Base-by-base conservation (phyloP, 2,329 filamentous ascomycete genomes). In the Ophiostoma sp. region DNA sequence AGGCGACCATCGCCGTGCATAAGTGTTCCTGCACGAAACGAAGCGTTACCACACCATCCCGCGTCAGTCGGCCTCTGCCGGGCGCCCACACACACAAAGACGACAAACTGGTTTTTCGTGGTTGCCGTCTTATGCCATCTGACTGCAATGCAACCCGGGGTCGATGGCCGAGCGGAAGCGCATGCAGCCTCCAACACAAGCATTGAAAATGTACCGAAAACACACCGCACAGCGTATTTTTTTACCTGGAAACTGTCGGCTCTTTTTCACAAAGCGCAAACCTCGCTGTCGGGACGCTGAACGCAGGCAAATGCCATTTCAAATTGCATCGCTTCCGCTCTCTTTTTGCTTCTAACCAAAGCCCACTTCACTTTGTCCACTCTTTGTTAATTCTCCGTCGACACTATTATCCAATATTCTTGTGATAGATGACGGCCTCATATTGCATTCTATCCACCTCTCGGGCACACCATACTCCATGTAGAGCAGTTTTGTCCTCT, bases 11-110 rank as follows among this genome's bases (percentile, higher is more conserved):
- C n/a, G 33, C 33, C 33, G 33, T 63, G 59, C 59, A 63, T 15
- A 63, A 42, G 59, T 42, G 59, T 63, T 63, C 59, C 33, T 63
- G 59, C 59, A 63, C 59, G n/a, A 42, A 25, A 25, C 19, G 33
- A 3, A 42, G 33, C n/a, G n/a, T 25, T 63, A 63, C 59, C n/a
- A 63, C 59, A 25, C 59, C 33, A 63, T 22, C 19, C 12, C 19
- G 59, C 15, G 50, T 55, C 55, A 17, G 33, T 63, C 59, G 59
- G 59, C 59, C 33, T 64, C n/a, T 42, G 59, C 59, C 59, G 59
- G 33, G 28, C 28, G 9, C 59, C 59, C 7, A 39, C 33, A 12
- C 31, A 63, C 33, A 22, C 12, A 28, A 15, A 48, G 15, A 48
- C 33, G 33, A 48, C 12, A 15, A 48, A 3, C 42, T 48, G 33